These are phyloP conservation scores for Coemansia sp. DNA, from an alignment of 192 early-diverging fungal genomes.

Conservation along the genomic window DNA sequence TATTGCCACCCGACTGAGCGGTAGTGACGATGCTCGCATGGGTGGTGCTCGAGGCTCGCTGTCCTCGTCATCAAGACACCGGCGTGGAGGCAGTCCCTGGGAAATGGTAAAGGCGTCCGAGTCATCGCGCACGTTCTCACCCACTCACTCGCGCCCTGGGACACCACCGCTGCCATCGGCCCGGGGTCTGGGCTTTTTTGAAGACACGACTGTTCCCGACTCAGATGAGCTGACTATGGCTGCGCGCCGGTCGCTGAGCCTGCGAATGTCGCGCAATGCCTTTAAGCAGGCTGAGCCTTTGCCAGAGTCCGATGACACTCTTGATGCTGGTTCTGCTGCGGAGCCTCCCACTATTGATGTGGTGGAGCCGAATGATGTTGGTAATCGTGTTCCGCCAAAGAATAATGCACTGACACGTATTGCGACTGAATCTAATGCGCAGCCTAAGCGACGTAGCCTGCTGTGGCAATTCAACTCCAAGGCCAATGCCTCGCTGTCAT, in stretches of 20 bases:
- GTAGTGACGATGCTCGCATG: constrained; percentile 21
- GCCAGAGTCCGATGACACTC: constrained; percentile 36
- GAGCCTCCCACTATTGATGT: background rate
- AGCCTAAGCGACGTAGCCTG: constrained; percentile 36
- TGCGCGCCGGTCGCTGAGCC: constrained; percentile 38
- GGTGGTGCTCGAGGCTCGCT: constrained; percentile 8
- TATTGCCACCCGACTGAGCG: constrained; percentile 11
- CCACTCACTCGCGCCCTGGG: constrained; percentile 24
- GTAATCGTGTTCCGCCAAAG: background rate
- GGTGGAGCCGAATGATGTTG: background rate
- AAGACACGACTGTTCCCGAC: constrained; percentile 34
- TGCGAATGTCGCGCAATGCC: constrained; percentile 41
- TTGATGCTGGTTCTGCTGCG: background rate
- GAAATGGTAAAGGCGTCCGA: constrained; percentile 37
- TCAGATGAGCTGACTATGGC: constrained; percentile 41
- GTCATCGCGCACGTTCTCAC: constrained; percentile 22
- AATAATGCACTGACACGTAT: constrained; percentile 16
- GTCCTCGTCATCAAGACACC: background rate
- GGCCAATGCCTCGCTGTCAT: background rate
- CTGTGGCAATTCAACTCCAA: constrained; percentile 36
- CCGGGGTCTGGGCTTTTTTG: constrained; percentile 27
- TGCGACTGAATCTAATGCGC: background rate
- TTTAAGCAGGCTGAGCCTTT: constrained; percentile 43
- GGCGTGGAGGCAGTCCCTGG: constrained; percentile 31
- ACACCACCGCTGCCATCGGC: constrained; percentile 14